Percentiles rank a stretch among this genome's conserved stretches.
phyloP scores from a whole-genome alignment of 176 grass and related monocot genomes.

The Themeda triandra region DNA sequence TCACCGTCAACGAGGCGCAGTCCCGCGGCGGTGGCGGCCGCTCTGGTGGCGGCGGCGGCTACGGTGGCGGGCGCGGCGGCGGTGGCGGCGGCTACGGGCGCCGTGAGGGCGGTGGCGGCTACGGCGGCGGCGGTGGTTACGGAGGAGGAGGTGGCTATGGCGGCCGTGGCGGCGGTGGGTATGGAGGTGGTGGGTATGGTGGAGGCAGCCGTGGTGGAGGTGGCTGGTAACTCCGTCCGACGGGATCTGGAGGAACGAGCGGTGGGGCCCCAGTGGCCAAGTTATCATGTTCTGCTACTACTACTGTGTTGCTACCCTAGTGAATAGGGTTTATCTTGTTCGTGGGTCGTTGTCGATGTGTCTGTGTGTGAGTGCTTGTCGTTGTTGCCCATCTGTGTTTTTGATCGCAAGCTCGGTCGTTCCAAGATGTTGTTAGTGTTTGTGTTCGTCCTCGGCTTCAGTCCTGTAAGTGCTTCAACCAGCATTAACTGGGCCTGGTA shows the following conservation, averaged over 20 bases:
- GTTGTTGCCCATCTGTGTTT: constrained; percentile 32
- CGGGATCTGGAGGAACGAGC: constrained; percentile 34
- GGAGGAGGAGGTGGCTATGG: background rate
- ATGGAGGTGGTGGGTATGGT: background rate
- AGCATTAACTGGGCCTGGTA: background rate
- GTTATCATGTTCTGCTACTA: too few species aligned
- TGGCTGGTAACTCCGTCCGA: constrained; percentile 17
- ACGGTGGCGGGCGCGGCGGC: background rate
- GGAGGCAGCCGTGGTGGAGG: background rate
- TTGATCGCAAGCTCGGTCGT: constrained; percentile 11
- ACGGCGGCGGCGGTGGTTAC: background rate
- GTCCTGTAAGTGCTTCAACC: too few species aligned
- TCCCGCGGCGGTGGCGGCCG: constrained; percentile 44
- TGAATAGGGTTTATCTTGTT: background rate
- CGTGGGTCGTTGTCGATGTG: background rate
- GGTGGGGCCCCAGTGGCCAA: constrained; percentile 18
- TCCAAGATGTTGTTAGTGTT: too few species aligned
- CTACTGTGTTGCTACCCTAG: too few species aligned
- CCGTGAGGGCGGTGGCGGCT: background rate
- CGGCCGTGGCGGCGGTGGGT: background rate
- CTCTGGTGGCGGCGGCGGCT: background rate
- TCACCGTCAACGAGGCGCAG: constrained; percentile 97
- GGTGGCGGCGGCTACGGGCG: background rate
- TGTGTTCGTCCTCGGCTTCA: too few species aligned
- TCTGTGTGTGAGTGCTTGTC: background rate